These are phyloP conservation scores for Apophysomyces variabilis DNA, from an alignment of 371 early-diverging fungal genomes.

Conservation along the genomic window DNA sequence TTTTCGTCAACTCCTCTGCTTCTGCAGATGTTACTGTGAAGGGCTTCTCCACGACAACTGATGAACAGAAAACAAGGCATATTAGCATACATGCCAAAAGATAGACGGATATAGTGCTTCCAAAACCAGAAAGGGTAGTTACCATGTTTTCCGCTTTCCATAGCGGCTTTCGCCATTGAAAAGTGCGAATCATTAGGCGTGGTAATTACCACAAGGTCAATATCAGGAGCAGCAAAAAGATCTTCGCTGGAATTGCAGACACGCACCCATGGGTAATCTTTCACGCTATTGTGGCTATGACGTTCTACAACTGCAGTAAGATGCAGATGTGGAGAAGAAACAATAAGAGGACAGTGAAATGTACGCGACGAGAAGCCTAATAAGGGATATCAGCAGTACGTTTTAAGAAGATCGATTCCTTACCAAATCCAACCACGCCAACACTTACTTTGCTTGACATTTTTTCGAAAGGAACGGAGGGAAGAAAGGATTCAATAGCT, in stretches of 20 bases:
- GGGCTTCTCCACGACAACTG: constrained; percentile 80
- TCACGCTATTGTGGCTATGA: constrained; percentile 41
- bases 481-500: not conserved
- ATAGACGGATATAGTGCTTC: too few relatives aligned
- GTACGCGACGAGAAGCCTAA: constrained; percentile 50
- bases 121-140: constrained; percentile 2
- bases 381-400: not conserved
- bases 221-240: constrained; percentile 51
- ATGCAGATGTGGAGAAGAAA: constrained; percentile 55
- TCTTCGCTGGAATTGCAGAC: constrained; percentile 61
- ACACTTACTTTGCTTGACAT: constrained; percentile 54
- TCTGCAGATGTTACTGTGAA: constrained; percentile 69
- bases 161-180: constrained; percentile 59
- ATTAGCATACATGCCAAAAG: too few relatives aligned
- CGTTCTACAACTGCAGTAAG: constrained; percentile 69
- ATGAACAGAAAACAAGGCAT: not conserved
- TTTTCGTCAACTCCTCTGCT: constrained; percentile 57
- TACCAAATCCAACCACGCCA: constrained; percentile 77
- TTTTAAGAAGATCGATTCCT: constrained; percentile 19
- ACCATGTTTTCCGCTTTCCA: constrained; percentile 73
- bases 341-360: constrained; percentile 74
- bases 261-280: constrained; percentile 55
- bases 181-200: constrained; percentile 76
- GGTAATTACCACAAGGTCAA: constrained; percentile 77
- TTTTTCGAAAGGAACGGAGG: not conserved